Conservation (phyloP, 2,329 filamentous ascomycete species). For the Aspergillus pseudoviridinutans region DNA sequence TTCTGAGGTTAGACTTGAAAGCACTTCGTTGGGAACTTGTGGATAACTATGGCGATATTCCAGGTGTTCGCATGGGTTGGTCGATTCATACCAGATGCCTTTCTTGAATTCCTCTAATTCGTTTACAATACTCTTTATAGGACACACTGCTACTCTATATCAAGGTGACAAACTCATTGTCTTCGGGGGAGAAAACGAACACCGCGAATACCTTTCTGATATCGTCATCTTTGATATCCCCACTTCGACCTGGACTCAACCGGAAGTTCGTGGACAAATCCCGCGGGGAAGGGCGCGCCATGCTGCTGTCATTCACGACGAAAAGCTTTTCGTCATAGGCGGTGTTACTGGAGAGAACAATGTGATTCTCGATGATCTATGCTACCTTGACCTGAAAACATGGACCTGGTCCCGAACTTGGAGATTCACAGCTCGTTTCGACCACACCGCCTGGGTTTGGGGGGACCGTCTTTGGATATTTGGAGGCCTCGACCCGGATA, state of each 20-base stretch:
- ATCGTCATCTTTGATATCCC: constrained; percentile 94
- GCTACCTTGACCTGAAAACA: constrained; percentile 93
- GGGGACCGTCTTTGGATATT: constrained; percentile 93
- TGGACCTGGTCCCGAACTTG: constrained; percentile 96
- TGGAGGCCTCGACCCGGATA: constrained; percentile 88
- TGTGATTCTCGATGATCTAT: constrained; percentile 90
- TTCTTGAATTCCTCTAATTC: constrained; percentile 8
- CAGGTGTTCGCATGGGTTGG: constrained; percentile 91
- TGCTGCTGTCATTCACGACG: constrained; percentile 89
- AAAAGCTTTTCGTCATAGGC: constrained; percentile 92
- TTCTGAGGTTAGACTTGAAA: constrained; percentile 79
- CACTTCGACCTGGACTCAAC: constrained; percentile 92
- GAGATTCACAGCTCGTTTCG: constrained; percentile 92
- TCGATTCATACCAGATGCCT: constrained; percentile 6
- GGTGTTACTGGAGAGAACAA: constrained; percentile 94
- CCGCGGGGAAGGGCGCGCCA: constrained; percentile 90
- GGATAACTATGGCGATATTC: constrained; percentile 98
- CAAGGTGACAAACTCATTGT: constrained; percentile 93
- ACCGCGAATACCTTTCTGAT: constrained; percentile 90
- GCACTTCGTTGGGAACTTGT: constrained; percentile 92
- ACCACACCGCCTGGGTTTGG: constrained; percentile 93
- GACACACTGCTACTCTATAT: constrained; percentile 91
- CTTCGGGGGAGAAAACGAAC: constrained; percentile 97
- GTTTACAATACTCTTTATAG: constrained; percentile 42
- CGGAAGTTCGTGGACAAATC: constrained; percentile 75